A percentile compares a stretch with the other conserved stretches of the same genome.
These are phyloP conservation scores for Ophiostoma ulmi DNA, from an alignment of 2,329 filamentous ascomycete genomes.

Conservation along the genomic window DNA sequence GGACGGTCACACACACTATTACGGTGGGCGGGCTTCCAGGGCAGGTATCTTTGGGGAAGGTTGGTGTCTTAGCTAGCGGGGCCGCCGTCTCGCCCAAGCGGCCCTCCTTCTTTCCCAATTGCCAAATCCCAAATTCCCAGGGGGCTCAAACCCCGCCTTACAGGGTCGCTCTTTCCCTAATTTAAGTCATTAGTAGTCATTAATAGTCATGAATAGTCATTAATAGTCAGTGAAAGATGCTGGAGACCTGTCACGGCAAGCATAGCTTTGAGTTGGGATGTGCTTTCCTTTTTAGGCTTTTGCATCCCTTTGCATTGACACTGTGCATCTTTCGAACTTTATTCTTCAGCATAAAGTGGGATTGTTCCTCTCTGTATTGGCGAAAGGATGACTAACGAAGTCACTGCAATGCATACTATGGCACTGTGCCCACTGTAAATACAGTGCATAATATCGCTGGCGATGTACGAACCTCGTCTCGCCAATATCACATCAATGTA, in stretches of 20 bases:
- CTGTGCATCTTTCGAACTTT: neutral
- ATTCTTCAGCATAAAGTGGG: slow-evolving; percentile 1
- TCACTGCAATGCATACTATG: neutral
- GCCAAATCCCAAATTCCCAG: neutral
- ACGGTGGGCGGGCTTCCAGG: neutral
- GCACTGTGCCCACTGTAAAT: neutral
- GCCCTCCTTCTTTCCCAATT: neutral
- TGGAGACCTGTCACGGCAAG: neutral
- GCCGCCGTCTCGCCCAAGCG: neutral
- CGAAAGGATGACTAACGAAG: neutral
- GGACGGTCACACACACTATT: slow-evolving; percentile 1
- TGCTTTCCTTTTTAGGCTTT: neutral
- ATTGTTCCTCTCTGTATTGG: neutral
- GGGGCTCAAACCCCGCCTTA: slow-evolving; percentile 10
- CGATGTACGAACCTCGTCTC: neutral
- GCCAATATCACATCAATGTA: neutral
- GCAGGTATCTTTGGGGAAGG: slow-evolving; percentile 3
- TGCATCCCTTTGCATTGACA: neutral
- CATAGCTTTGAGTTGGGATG: neutral
- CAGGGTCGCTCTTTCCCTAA: neutral
- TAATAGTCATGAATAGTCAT: too few relatives aligned
- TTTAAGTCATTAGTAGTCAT: neutral
- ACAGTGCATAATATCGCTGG: neutral
- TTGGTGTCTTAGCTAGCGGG: slow-evolving; percentile 10
- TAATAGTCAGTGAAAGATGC: neutral